phyloP scores from a whole-genome alignment of 495 filamentous ascomycete genomes.

The Annulohypoxylon moriforme region DNA sequence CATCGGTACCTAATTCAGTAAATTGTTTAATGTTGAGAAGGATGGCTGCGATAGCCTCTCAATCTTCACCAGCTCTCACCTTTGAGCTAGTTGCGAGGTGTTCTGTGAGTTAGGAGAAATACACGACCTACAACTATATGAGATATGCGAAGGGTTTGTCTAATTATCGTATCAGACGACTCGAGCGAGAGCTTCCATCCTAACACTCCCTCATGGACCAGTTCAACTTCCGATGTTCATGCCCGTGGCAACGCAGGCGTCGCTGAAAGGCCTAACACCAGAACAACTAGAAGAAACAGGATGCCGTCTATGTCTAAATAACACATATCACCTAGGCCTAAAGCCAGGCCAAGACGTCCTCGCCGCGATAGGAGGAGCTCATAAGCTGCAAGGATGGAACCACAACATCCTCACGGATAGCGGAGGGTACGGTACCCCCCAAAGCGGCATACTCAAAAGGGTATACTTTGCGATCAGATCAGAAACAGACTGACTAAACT shows the following conservation, averaged over 20 bases:
- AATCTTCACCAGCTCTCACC: conserved; percentile 70
- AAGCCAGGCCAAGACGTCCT: conserved; percentile 92
- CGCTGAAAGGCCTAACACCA: conserved; percentile 92
- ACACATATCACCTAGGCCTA: conserved; percentile 95
- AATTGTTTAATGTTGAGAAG: conserved; percentile 50
- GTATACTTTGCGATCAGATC: not conserved
- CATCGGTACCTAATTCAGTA: conserved; percentile 3
- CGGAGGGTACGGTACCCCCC: conserved; percentile 77
- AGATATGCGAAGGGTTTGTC: not conserved
- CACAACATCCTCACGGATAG: conserved; percentile 97
- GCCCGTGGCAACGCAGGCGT: conserved; percentile 98
- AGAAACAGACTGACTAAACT: conserved; percentile 11
- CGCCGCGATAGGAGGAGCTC: conserved; percentile 88
- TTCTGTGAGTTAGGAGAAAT: conserved; percentile 68
- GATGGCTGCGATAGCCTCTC: conserved; percentile 59
- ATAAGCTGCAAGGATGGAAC: conserved; percentile 93
- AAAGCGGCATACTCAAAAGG: not conserved
- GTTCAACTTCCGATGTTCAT: conserved; percentile 95
- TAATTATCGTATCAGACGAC: conserved; percentile 72
- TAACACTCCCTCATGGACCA: conserved; percentile 90
- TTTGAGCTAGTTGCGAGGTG: conserved; percentile 86
- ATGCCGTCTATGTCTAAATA: conserved; percentile 93
- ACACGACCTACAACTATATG: not conserved
- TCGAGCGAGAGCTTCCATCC: conserved; percentile 89
- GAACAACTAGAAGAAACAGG: conserved; percentile 89